Evolutionary conservation across 371 early-diverging fungal species (phyloP).

Genomic region (Rhizopus sp.): DNA sequence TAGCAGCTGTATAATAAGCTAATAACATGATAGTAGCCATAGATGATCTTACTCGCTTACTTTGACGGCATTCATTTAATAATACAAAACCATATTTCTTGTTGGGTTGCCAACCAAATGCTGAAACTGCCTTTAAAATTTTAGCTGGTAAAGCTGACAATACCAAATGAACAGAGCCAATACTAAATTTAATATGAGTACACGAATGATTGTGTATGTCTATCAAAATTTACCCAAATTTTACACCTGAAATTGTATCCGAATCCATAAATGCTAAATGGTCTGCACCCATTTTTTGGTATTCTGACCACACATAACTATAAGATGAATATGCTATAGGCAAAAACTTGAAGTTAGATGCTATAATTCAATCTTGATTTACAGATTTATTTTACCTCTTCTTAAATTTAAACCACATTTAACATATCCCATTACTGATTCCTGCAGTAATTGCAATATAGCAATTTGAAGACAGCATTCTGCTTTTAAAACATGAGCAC

Average conservation of each 20-base stretch:
- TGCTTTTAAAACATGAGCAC: conserved; percentile 61
- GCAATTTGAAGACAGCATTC: conserved; percentile 61
- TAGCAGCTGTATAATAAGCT: conserved; percentile 38
- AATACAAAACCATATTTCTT: conserved; percentile 56
- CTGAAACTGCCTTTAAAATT: conserved; percentile 54
- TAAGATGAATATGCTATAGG: conserved; percentile 42
- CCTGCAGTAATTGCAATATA: conserved; percentile 57
- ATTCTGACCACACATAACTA: conserved; percentile 50
- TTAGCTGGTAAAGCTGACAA: conserved; percentile 61
- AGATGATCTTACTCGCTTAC: conserved; percentile 57
- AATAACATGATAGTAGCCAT: conserved; percentile 59
- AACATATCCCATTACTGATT: conserved; percentile 60
- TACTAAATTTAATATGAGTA: conserved; percentile 31
- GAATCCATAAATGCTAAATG: conserved; percentile 41
- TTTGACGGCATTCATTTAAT: conserved; percentile 48
- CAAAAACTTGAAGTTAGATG: not conserved
- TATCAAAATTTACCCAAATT: conserved; percentile 41
- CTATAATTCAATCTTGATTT: no score
- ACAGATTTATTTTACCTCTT: conserved; percentile 20
- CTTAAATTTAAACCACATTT: conserved; percentile 58
- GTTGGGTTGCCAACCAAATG: conserved; percentile 63
- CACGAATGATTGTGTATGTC: conserved; percentile 6
- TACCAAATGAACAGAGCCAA: conserved; percentile 63
- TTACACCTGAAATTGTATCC: conserved; percentile 51
- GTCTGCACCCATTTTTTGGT: conserved; percentile 42